phyloP scores from a whole-genome alignment of 2,329 filamentous ascomycete genomes.

The Dryadomyces quercus-mongolicae region DNA sequence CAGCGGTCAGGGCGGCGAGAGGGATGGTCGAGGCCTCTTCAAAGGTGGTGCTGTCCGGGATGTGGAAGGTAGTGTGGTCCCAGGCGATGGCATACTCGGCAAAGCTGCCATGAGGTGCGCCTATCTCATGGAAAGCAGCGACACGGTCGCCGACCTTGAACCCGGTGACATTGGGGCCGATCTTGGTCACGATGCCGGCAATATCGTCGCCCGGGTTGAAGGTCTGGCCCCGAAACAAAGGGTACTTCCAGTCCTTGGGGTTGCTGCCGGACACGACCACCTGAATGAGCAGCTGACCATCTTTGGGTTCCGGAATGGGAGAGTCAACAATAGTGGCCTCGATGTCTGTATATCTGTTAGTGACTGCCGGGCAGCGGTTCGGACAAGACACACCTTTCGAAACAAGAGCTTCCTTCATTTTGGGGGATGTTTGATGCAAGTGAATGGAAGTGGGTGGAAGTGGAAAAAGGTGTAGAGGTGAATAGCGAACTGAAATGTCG shows the following conservation, averaged over 20 bases:
- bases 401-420: conserved; percentile 21
- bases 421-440: neutral
- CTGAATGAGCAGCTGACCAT: conserved; percentile 13
- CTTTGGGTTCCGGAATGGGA: conserved; percentile 24
- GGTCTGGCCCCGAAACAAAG: conserved; percentile 2
- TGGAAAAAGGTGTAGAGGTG: no score
- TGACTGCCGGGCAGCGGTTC: conserved; percentile 38
- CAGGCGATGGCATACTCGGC: conserved; percentile 31
- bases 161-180: conserved; percentile 42
- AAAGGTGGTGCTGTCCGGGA: conserved; percentile 23
- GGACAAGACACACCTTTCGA: conserved; percentile 14
- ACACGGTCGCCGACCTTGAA: conserved; percentile 47
- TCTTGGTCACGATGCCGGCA: conserved; percentile 39
- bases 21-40: conserved; percentile 30
- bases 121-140: conserved; percentile 35
- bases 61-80: conserved; percentile 28
- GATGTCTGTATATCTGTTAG: conserved; percentile 13
- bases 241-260: conserved; percentile 34
- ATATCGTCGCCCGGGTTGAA: conserved; percentile 42
- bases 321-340: conserved; percentile 26
- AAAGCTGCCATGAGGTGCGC: conserved; percentile 21
- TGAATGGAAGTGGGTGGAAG: no score
- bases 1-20: conserved; percentile 30
- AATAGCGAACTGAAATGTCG: no score
- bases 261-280: conserved; percentile 27